Conservation (phyloP, 129 eudicot genomes). For the Heracleum sosnowskyi region DNA sequence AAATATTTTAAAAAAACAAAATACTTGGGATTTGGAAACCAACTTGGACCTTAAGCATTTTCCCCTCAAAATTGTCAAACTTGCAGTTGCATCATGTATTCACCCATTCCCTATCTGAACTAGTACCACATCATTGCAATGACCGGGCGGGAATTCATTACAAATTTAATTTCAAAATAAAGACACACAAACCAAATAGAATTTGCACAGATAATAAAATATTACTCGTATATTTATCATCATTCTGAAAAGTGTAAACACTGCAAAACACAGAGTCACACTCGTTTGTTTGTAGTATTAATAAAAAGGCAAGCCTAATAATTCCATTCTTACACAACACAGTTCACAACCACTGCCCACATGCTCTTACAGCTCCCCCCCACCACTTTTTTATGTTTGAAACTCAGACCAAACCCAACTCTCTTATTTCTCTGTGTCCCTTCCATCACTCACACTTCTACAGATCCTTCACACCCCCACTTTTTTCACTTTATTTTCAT, state of each 20-base stretch:
- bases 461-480: constrained; percentile 12
- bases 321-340: neutral
- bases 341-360: constrained; percentile 11
- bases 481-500: neutral
- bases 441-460: constrained; percentile 23
- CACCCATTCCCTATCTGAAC: neutral
- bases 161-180: neutral
- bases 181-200: neutral
- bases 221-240: too few relatives aligned
- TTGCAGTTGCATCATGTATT: too few relatives aligned
- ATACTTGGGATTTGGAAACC: too few relatives aligned
- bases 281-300: neutral
- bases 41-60: too few relatives aligned
- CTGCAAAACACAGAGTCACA: neutral
- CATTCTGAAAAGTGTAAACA: neutral
- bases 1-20: too few relatives aligned
- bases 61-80: too few relatives aligned
- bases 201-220: neutral
- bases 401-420: neutral
- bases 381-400: neutral
- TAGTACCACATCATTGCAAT: neutral
- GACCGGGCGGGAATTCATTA: neutral
- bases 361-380: constrained; percentile 17
- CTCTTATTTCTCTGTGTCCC: neutral
- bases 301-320: neutral